Evolutionary conservation across 768 basidiomycete species (phyloP).

Genomic region (Agrocybe praecox): DNA sequence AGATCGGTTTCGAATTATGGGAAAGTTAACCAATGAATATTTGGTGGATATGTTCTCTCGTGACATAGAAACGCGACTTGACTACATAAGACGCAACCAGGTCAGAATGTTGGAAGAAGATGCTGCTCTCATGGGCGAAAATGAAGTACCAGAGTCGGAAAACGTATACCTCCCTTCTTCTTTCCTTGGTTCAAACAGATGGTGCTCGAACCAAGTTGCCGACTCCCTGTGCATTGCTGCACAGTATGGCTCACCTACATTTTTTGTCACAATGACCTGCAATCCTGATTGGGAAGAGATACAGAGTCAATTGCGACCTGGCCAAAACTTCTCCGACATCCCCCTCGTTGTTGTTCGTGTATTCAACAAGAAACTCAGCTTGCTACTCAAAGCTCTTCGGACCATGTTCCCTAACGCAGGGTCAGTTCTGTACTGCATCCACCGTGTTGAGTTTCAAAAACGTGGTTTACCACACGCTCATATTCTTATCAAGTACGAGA

Average conservation of each 20-base stretch:
- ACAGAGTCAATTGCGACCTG: constrained; percentile 22
- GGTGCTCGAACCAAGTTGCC: constrained; percentile 39
- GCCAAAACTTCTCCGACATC: constrained; percentile 34
- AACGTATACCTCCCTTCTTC: constrained; percentile 37
- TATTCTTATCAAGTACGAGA: constrained; percentile 33
- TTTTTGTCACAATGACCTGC: constrained; percentile 44
- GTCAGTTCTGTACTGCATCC: constrained; percentile 28
- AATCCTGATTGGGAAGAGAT: constrained; percentile 44
- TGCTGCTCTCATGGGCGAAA: constrained; percentile 28
- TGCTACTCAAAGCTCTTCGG: constrained; percentile 24
- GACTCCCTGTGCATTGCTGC: constrained; percentile 37
- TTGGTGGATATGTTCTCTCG: constrained; percentile 40
- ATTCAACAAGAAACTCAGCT: constrained; percentile 32
- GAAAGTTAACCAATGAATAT: too few relatives aligned
- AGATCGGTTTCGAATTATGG: background rate
- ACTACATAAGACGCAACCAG: constrained; percentile 34
- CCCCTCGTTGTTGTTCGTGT: constrained; percentile 36
- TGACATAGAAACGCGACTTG: constrained; percentile 30
- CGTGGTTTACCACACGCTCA: constrained; percentile 43
- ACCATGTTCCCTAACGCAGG: constrained; percentile 35
- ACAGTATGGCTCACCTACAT: constrained; percentile 27
- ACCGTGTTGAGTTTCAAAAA: constrained; percentile 44
- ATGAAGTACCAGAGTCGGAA: constrained; percentile 20
- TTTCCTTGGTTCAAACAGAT: constrained; percentile 34
- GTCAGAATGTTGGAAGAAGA: constrained; percentile 20